phyloP scores from a whole-genome alignment of 177 flowering plant species.

The Telopea speciosissima region DNA sequence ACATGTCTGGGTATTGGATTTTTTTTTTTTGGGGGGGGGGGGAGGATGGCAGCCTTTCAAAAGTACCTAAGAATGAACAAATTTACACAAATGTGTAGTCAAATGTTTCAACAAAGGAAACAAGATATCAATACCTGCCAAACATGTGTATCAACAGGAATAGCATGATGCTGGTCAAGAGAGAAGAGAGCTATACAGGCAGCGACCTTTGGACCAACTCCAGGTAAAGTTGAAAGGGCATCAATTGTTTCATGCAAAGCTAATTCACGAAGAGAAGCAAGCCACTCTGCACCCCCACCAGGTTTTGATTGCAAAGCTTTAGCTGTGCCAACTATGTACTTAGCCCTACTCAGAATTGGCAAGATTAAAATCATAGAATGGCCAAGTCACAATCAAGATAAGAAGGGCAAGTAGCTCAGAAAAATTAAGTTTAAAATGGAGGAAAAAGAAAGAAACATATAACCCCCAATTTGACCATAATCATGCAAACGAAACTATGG shows the following conservation, averaged over 20 bases:
- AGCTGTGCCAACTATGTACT: slow-evolving; percentile 64
- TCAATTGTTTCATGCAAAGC: slow-evolving; percentile 58
- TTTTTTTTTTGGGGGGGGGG: neutral
- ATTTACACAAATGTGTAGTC: neutral
- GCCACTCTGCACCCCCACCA: slow-evolving; percentile 83
- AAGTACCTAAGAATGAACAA: neutral
- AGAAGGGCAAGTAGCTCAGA: neutral
- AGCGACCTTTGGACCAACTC: slow-evolving; percentile 97
- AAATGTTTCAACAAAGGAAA: slow-evolving; percentile 4
- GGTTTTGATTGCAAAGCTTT: slow-evolving; percentile 62
- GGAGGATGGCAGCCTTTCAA: neutral
- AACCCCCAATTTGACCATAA: neutral
- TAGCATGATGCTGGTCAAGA: slow-evolving; percentile 91
- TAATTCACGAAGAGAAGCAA: slow-evolving; percentile 65
- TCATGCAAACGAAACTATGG: neutral
- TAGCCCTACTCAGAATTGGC: slow-evolving; percentile 52
- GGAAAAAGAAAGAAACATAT: neutral
- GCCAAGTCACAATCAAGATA: slow-evolving; percentile 2
- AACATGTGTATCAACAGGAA: slow-evolving; percentile 96
- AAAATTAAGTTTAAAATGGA: neutral
- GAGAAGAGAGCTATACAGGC: slow-evolving; percentile 94
- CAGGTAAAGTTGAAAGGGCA: slow-evolving; percentile 74
- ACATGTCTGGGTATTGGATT: neutral
- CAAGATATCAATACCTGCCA: slow-evolving; percentile 60
- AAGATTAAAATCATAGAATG: slow-evolving; percentile 1